Base-by-base conservation (phyloP, 129 eudicot genomes). In the Tagetes erecta region DNA sequence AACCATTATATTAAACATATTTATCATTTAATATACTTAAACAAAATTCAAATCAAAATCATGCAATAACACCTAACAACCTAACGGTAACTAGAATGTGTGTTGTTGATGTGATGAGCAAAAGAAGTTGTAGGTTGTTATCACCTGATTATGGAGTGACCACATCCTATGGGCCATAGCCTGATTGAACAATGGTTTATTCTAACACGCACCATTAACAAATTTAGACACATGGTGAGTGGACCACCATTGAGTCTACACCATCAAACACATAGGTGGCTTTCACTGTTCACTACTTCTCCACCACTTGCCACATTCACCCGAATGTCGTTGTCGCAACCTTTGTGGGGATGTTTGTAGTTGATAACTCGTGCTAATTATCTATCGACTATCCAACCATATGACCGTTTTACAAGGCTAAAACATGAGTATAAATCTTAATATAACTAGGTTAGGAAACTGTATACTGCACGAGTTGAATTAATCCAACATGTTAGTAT, bases 151-250 rank as follows among this genome's bases (percentile, higher is more conserved):
- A 78, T 53, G 50, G 49, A 50, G 56, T 69, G 75, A 68, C 47
- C 47, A 12, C 65, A 2, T 41, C 35, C 8, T 2, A 33, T 72
- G 78, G 45, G 60, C 68, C 78, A 63, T 11, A 64, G 1, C 9
- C 9, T 33, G 57, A 68, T 63, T 72, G 67, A 63, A 49, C 67
- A 71, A 56, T 60, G 67, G 67, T 60, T 20, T 36, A 35, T 9
- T 40, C 78, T 8, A 64, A 64, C 50, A 71, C 73, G 59, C 72
- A 65, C 68, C 78, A 73, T 64, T 55, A 72, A 53, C 73, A 66
- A 41, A 70, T 8, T 41, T 55, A 37, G 78, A 79, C 82, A 79
- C 78, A 78, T 78, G 78, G 73, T 64, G 74, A 68, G 67, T 79
- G 78, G 83, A 72, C 83, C 78, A 79, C 65, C 56, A 35, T 6